Percentiles rank a stretch among this genome's conserved stretches.
phyloP scores from a whole-genome alignment of 345 rosid genomes.

The Salix purpurea region DNA sequence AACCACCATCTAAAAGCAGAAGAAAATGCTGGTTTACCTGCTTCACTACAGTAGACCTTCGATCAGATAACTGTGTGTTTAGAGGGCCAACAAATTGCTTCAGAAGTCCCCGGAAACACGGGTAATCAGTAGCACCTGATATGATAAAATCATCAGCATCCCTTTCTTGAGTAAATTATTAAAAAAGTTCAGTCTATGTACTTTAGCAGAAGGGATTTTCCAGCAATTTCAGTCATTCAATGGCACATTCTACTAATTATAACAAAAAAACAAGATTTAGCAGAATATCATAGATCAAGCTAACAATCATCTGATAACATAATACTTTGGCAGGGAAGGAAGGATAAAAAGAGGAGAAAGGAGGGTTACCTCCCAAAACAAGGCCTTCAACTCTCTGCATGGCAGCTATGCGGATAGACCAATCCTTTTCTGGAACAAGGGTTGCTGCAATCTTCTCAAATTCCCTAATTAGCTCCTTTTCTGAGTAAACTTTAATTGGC shows the following conservation, averaged over 20 bases:
- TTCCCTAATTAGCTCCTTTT: conserved; percentile 89
- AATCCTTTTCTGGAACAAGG: conserved; percentile 96
- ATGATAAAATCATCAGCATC: conserved; percentile 13
- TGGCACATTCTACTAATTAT: not conserved
- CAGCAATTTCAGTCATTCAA: no score
- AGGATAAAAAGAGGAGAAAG: not conserved
- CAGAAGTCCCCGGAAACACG: conserved; percentile 81
- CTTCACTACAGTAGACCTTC: conserved; percentile 95
- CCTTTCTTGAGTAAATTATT: conserved; percentile 3
- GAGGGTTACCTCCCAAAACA: conserved; percentile 68
- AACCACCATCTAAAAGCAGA: conserved; percentile 2
- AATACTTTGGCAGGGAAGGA: not conserved
- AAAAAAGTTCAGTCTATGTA: not conserved
- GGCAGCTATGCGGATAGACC: conserved; percentile 96
- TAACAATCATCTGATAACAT: not conserved
- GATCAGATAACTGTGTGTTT: conserved; percentile 78
- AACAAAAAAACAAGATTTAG: no score
- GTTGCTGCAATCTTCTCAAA: conserved; percentile 81
- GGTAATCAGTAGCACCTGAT: conserved; percentile 82
- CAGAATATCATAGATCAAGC: no score
- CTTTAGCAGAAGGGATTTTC: not conserved
- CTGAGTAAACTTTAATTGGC: conserved; percentile 84
- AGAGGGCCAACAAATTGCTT: conserved; percentile 91
- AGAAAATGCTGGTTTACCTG: conserved; percentile 46
- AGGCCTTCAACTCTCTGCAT: conserved; percentile 98